A percentile compares a stretch with the other conserved stretches of the same genome.
Conservation (phyloP, 257 asterid species). For the Solanum chaucha region DNA sequence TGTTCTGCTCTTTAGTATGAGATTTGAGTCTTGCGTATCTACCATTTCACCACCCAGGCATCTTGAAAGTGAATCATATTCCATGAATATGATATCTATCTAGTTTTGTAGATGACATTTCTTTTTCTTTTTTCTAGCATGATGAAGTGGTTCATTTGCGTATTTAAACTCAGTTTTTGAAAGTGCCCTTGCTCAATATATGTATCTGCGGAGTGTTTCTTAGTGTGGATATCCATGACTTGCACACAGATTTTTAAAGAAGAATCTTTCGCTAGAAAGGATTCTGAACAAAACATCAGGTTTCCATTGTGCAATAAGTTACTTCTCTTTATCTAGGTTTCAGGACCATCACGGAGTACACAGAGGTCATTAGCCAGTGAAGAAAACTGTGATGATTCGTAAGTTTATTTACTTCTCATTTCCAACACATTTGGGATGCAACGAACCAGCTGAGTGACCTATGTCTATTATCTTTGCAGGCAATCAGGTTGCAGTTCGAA, state of each 20-base stretch:
- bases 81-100: not conserved
- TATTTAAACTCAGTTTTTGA: not conserved
- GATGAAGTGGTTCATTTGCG: not conserved
- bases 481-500: constrained; percentile 52
- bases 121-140: not conserved
- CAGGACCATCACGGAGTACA: constrained; percentile 36
- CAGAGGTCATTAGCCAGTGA: constrained; percentile 53
- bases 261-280: not conserved
- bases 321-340: constrained; percentile 24
- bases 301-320: not conserved
- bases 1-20: not conserved
- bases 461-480: constrained; percentile 22
- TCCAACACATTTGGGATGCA: not conserved
- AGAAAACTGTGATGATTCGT: constrained; percentile 65
- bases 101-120: not conserved
- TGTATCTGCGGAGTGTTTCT: not conserved
- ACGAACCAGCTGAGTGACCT: not conserved
- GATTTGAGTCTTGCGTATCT: not conserved
- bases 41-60: not conserved
- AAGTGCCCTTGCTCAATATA: not conserved
- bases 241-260: not conserved
- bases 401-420: constrained; percentile 16
- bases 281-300: not conserved
- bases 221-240: not conserved
- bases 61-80: not conserved